phyloP scores from a whole-genome alignment of 257 asterid species.

The Scutellaria baicalensis region DNA sequence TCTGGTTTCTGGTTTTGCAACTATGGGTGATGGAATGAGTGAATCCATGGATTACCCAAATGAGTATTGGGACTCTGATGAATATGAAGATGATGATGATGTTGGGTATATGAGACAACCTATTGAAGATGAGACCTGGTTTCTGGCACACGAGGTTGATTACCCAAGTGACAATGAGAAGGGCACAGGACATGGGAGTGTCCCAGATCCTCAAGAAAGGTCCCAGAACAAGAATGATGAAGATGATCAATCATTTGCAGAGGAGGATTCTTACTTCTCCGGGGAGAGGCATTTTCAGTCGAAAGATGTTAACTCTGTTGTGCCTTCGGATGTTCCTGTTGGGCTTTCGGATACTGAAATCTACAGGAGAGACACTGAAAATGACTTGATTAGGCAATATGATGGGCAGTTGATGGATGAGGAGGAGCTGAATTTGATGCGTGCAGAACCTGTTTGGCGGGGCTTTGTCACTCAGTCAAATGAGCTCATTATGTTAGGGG shows the following conservation, averaged over 20 bases:
- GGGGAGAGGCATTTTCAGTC: conserved; percentile 73
- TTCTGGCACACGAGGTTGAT: conserved; percentile 96
- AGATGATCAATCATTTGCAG: conserved; percentile 81
- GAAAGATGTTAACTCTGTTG: conserved; percentile 46
- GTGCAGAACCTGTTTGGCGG: conserved; percentile 88
- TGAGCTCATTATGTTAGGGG: conserved; percentile 70
- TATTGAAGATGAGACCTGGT: conserved; percentile 97
- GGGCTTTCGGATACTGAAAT: conserved; percentile 42
- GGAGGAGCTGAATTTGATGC: conserved; percentile 77
- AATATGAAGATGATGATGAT: conserved; percentile 93
- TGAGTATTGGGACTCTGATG: conserved; percentile 97
- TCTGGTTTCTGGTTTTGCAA: conserved; percentile 94
- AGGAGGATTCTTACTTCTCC: conserved; percentile 86
- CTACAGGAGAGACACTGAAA: conserved; percentile 39
- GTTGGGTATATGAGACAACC: conserved; percentile 98
- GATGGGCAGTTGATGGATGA: conserved; percentile 91
- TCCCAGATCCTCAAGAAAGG: conserved; percentile 71
- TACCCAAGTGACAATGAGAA: conserved; percentile 96
- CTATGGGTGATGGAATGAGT: conserved; percentile 85
- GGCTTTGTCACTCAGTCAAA: conserved; percentile 78
- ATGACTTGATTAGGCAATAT: conserved; percentile 53
- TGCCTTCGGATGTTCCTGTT: conserved; percentile 46
- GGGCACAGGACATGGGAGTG: conserved; percentile 73
- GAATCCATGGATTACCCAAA: conserved; percentile 84
- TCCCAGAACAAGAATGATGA: conserved; percentile 64